Evolutionary conservation across 2,329 filamentous ascomycete species (phyloP), one percentile per base, ranked within the genome.

Genomic region (Pleoardoris graminearum): DNA sequence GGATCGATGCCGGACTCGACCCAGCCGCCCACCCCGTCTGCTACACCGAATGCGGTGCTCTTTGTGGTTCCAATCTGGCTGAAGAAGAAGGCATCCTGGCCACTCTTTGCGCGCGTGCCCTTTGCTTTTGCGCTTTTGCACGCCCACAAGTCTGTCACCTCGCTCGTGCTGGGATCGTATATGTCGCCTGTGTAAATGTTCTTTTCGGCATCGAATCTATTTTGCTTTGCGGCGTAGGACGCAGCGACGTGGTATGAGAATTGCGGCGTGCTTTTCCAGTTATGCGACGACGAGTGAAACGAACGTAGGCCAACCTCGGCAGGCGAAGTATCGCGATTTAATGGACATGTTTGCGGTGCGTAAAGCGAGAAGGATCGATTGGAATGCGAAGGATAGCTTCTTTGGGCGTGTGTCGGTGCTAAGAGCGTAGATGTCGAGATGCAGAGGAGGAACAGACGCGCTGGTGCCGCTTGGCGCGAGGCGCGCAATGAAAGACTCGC

Each of bases 1-100:
- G 94, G 92, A 68, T 99, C 92, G 47, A 99, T 87, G 38, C 91
- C 91, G 33, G 89, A 93, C 63, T 96, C 90, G 58, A 88, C 85
- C 92, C 94, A 99, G 30, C 94, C 94, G 42, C 94, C 94, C 0
- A 99, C 94, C 10, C 94, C 94, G 71, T 99, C 94, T 48, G 92
- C 91, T 21, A 99, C 84, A 16, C 91, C 94, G 62, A 99, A 87
- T 0, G 92, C 90, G 10, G 96, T 83, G 35, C 85, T 81, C 32
- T 85, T 81, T 1, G 82, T 82, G 58, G 85, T 83, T 46, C 89
- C 90, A n/a, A 97, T 79, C 21, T 86, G 85, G 68, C 88, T 75
- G 63, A 94, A 88, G 75, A 99, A 99, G 78, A 97, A 97, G 52
- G 94, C 90, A 80, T 99, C 94, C 75, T 99, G 92, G 14, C 94